Evolutionary conservation across 2,329 filamentous ascomycete genomes (phyloP), one percentile per base, ranked within the genome.

Genomic region (Neonectria faginata): DNA sequence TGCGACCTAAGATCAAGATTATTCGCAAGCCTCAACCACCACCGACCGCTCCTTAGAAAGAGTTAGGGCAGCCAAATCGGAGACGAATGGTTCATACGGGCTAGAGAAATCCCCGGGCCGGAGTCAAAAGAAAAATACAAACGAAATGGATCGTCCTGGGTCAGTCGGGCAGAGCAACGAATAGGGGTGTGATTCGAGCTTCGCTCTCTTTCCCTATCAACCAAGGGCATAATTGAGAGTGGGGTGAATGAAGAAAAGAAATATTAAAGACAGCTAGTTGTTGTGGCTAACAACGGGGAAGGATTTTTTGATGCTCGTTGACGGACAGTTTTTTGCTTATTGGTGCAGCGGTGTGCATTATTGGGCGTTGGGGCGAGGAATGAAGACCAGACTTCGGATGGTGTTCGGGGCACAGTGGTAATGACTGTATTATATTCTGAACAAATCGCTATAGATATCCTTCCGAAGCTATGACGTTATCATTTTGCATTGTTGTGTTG

Each of bases 1-100:
- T 72, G 22, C 69, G 77, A 27, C 75, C 76, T 2, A 80, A 80
- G 67, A 80, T 80, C 25, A 80, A 80, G 51, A 76, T 80, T 45
- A 75, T 79, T n/a, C 73, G 77, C 50, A 80, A 79, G 60, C 73
- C 77, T 25, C 74, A 77, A 16, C 68, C 73, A 33, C 72, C 73
- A 29, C 72, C 71, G 16, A 56, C 74, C 25, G 66, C 73, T 50
- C 54, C 72, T 55, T 75, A 70, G 64, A 62, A 62, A 57, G 52
- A 54, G 60, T 36, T n/a, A 33, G 22, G 33, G 36, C 20, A 44
- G 45, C 1, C 11, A 44, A 18, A 36, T 27, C 16, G n/a, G 39
- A 36, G 20, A 29, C 7, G 25, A 7, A n/a, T 51, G 18, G 5
- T 41, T 9, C 11, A 41, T 44, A 52, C 14, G 36, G 29, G 16